Conservation (phyloP, 2,329 filamentous ascomycete species). For the Apiospora pterosperma region DNA sequence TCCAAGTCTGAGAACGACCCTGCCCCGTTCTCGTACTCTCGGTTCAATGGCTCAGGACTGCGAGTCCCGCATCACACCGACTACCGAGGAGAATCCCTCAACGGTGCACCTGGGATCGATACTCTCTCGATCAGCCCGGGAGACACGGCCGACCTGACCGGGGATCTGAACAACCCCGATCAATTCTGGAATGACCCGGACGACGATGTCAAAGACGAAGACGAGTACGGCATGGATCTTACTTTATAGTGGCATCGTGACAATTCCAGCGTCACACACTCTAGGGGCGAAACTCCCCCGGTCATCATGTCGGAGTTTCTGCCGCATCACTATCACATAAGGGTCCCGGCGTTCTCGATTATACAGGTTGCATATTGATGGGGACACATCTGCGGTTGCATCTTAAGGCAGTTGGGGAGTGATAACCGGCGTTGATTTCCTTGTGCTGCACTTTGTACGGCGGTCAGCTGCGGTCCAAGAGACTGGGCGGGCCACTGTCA, state of each 20-base stretch:
- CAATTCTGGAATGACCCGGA: slow-evolving; percentile 67
- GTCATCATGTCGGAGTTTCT: background rate
- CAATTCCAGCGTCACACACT: slow-evolving; percentile 10
- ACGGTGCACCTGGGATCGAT: slow-evolving; percentile 39
- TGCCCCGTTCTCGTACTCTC: slow-evolving; percentile 77
- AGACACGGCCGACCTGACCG: slow-evolving; percentile 36
- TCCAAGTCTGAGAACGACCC: slow-evolving; percentile 66
- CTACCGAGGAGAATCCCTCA: slow-evolving; percentile 75
- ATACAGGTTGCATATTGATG: background rate
- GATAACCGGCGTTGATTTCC: background rate
- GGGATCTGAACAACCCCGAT: slow-evolving; percentile 47
- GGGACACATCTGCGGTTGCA: background rate
- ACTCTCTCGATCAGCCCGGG: slow-evolving; percentile 52
- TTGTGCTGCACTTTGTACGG: background rate
- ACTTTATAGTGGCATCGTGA: background rate
- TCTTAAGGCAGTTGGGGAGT: background rate
- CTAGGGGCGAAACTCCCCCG: slow-evolving; percentile 12
- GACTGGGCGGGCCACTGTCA: background rate
- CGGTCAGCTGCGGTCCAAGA: background rate
- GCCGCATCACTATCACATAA: background rate
- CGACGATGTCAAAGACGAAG: slow-evolving; percentile 88
- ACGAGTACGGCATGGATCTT: slow-evolving; percentile 59
- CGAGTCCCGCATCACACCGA: slow-evolving; percentile 93
- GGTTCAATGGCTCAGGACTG: slow-evolving; percentile 77
- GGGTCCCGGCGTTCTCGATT: background rate